Evolutionary conservation across 2,329 filamentous ascomycete species (phyloP).

Genomic region (Allantophomopsis lycopodina): DNA sequence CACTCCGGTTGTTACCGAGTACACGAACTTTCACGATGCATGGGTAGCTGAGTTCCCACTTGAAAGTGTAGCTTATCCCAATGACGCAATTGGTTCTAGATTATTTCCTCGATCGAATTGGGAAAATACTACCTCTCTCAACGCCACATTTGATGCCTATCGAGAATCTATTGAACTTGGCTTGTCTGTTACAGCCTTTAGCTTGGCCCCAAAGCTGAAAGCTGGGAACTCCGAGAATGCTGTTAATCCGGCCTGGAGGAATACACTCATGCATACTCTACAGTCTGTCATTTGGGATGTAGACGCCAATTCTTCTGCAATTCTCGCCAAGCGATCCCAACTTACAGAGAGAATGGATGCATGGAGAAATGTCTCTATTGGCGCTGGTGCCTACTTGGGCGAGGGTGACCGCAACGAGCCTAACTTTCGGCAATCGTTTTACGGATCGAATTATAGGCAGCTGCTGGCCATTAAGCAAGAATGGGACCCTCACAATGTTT

Average conservation of each 20-base stretch:
- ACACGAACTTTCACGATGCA: slow-evolving; percentile 13
- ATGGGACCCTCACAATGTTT: no score
- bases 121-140: slow-evolving; percentile 9
- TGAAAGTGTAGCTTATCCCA: slow-evolving; percentile 12
- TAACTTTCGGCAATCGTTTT: no score
- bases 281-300: slow-evolving; percentile 21
- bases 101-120: slow-evolving; percentile 23
- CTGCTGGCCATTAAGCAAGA: no score
- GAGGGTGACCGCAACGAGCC: slow-evolving; percentile 28
- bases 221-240: slow-evolving; percentile 16
- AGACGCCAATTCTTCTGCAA: slow-evolving; percentile 12
- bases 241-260: slow-evolving; percentile 27
- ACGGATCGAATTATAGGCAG: no score
- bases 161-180: slow-evolving; percentile 20
- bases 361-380: slow-evolving; percentile 24
- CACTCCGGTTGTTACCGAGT: slow-evolving; percentile 11
- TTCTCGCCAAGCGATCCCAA: slow-evolving; percentile 13
- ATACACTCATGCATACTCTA: slow-evolving; percentile 18
- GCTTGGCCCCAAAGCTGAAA: slow-evolving; percentile 12
- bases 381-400: slow-evolving; percentile 32
- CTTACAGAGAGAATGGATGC: slow-evolving; percentile 19
- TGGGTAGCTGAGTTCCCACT: slow-evolving; percentile 17
- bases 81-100: slow-evolving; percentile 23
- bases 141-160: neutral
- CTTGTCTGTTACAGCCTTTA: slow-evolving; percentile 16